A percentile compares a stretch with the other conserved stretches of the same genome.
phyloP scores from a whole-genome alignment of 768 basidiomycete species.

The Lactarius akahatsu region DNA sequence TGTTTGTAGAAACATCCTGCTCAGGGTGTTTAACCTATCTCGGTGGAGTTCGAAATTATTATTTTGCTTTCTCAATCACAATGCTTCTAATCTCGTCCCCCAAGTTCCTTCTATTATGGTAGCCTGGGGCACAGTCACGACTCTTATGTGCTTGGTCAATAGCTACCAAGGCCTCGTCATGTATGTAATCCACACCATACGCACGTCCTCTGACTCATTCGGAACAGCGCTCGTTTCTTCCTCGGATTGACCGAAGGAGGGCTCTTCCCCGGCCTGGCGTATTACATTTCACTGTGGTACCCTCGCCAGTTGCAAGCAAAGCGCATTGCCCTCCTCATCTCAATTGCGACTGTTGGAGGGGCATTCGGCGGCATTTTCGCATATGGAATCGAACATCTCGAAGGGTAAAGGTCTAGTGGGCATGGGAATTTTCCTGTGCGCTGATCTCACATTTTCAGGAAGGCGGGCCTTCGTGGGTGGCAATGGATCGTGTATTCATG shows the following conservation, averaged over 20 bases:
- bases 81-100: slow-evolving; percentile 20
- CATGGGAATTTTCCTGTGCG: not conserved
- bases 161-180: slow-evolving; percentile 35
- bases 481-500: slow-evolving; percentile 47
- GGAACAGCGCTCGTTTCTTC: slow-evolving; percentile 40
- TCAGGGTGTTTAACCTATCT: slow-evolving; percentile 40
- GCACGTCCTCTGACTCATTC: not conserved
- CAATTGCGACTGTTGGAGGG: slow-evolving; percentile 55
- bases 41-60: slow-evolving; percentile 36
- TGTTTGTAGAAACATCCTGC: slow-evolving; percentile 38
- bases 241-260: slow-evolving; percentile 52
- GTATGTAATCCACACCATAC: slow-evolving; percentile 32
- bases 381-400: slow-evolving; percentile 47
- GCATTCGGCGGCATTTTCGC: slow-evolving; percentile 51
- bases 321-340: slow-evolving; percentile 64
- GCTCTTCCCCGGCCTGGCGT: slow-evolving; percentile 40
- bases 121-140: slow-evolving; percentile 42
- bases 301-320: slow-evolving; percentile 54
- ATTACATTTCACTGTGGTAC: slow-evolving; percentile 59
- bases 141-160: slow-evolving; percentile 41
- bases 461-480: slow-evolving; percentile 41
- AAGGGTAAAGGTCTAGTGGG: slow-evolving; percentile 36
- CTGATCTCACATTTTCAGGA: slow-evolving; percentile 23
- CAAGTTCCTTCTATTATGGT: slow-evolving; percentile 44
- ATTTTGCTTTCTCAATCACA: not conserved